phyloP scores from a whole-genome alignment of 495 filamentous ascomycete species.

The Hypoxylon fuscum region DNA sequence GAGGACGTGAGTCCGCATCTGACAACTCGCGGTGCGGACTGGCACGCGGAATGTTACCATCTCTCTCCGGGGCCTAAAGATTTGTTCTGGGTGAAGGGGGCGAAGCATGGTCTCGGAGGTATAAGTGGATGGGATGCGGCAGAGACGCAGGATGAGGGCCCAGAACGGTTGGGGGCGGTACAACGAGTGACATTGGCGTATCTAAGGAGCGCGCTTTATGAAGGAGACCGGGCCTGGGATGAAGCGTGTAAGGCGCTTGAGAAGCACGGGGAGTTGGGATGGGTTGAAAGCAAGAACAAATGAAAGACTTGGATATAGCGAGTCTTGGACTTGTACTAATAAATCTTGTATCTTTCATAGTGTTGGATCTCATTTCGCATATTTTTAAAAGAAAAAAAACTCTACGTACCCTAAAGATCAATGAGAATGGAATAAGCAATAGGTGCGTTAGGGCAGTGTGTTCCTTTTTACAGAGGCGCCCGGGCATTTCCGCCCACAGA shows the following conservation, averaged over 20 bases:
- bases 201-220: slow-evolving; percentile 49
- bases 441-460: too few relatives aligned
- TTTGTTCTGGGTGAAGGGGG: slow-evolving; percentile 48
- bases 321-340: too few relatives aligned
- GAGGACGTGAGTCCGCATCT: slow-evolving; percentile 49
- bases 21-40: slow-evolving; percentile 49
- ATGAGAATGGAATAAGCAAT: too few relatives aligned
- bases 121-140: slow-evolving; percentile 52
- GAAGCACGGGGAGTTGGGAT: slow-evolving; percentile 42
- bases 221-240: slow-evolving; percentile 48
- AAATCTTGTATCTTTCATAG: too few relatives aligned
- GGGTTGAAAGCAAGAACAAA: slow-evolving; percentile 45
- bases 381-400: too few relatives aligned
- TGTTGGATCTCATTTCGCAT: too few relatives aligned
- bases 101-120: slow-evolving; percentile 50
- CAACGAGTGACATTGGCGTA: slow-evolving; percentile 56
- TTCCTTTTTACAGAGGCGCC: too few relatives aligned
- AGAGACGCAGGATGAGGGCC: slow-evolving; percentile 54
- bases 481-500: too few relatives aligned
- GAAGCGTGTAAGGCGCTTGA: slow-evolving; percentile 43
- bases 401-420: too few relatives aligned
- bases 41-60: slow-evolving; percentile 52
- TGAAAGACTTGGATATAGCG: too few relatives aligned
- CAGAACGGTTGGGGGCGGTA: slow-evolving; percentile 46
- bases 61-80: slow-evolving; percentile 49